A percentile compares a stretch with the other conserved stretches of the same genome.
phyloP scores from a whole-genome alignment of 768 basidiomycete genomes.

The Suillus occidentalis region DNA sequence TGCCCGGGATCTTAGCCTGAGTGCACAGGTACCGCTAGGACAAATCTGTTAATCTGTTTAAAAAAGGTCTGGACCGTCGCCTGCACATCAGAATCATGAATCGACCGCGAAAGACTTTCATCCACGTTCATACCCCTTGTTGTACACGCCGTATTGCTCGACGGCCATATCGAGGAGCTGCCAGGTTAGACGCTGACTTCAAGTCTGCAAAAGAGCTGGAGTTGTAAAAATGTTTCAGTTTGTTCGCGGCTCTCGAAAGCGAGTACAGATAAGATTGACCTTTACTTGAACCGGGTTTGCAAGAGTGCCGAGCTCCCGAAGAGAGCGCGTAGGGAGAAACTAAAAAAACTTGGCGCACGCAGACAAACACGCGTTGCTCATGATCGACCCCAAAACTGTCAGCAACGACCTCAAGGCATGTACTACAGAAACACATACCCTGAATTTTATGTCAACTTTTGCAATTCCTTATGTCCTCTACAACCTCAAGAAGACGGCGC shows the following conservation, averaged over 20 bases:
- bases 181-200: background rate
- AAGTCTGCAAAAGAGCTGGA: background rate
- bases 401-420: conserved; percentile 20
- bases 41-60: background rate
- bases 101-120: background rate
- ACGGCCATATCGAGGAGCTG: background rate
- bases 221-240: background rate
- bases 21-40: background rate
- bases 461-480: conserved; percentile 12
- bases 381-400: conserved; percentile 35
- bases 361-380: conserved; percentile 10
- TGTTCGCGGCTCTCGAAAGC: background rate
- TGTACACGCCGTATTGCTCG: conserved; percentile 4
- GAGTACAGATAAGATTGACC: conserved; percentile 1
- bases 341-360: background rate
- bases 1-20: conserved; percentile 2
- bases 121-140: conserved; percentile 4
- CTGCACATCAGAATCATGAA: background rate
- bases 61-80: conserved; percentile 1
- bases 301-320: background rate
- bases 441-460: conserved; percentile 29
- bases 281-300: background rate
- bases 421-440: conserved; percentile 1
- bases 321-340: too few relatives aligned
- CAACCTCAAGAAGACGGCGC: background rate